These are phyloP conservation scores for Rhizopogon vulgaris DNA, from an alignment of 768 basidiomycete species.

Conservation along the genomic window DNA sequence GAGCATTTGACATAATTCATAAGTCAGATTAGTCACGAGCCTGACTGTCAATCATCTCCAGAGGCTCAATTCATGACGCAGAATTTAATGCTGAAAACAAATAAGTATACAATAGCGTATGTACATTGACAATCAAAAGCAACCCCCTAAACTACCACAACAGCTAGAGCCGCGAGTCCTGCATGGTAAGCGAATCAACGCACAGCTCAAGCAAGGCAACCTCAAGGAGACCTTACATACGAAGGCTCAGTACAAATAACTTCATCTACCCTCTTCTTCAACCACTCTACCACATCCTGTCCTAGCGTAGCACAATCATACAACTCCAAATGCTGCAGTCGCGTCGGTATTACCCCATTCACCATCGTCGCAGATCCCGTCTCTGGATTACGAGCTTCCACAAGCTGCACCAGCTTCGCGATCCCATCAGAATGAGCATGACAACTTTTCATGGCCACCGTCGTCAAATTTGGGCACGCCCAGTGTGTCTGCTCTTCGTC, in stretches of 20 bases:
- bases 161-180: conserved; percentile 3
- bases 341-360: conserved; percentile 44
- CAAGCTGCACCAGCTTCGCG: conserved; percentile 61
- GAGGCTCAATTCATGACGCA: no score
- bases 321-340: conserved; percentile 55
- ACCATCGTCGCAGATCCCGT: conserved; percentile 28
- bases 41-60: no score
- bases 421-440: conserved; percentile 61
- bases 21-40: no score
- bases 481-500: conserved; percentile 56
- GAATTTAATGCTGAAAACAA: background rate
- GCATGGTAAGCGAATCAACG: background rate
- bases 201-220: background rate
- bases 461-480: conserved; percentile 57
- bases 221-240: conserved; percentile 35
- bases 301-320: conserved; percentile 61
- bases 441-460: conserved; percentile 58
- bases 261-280: conserved; percentile 53
- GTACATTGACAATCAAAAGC: conserved; percentile 5
- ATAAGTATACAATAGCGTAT: background rate
- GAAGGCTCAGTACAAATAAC: conserved; percentile 58
- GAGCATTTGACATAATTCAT: no score
- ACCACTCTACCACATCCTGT: conserved; percentile 64
- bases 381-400: conserved; percentile 67
- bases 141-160: background rate